phyloP scores from a whole-genome alignment of 768 basidiomycete species.

The Lentinus tigrinus region DNA sequence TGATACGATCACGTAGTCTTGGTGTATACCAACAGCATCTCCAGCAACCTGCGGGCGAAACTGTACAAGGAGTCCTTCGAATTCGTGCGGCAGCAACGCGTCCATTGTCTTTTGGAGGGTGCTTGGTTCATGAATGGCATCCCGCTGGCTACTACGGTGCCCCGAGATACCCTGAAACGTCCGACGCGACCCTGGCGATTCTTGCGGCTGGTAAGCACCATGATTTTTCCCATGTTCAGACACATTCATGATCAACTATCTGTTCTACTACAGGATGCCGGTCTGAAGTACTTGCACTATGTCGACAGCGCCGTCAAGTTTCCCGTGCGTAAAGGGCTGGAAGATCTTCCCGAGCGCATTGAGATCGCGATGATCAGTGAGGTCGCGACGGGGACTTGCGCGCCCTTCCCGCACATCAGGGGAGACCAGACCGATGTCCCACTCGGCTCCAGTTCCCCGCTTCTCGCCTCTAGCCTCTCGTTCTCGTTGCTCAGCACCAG shows the following conservation, averaged over 20 bases:
- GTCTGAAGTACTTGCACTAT: constrained; percentile 79
- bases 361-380: constrained; percentile 80
- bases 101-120: constrained; percentile 84
- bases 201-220: constrained; percentile 66
- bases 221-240: not conserved
- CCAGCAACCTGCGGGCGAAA: constrained; percentile 78
- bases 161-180: constrained; percentile 53
- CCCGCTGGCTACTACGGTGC: constrained; percentile 40
- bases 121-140: constrained; percentile 90
- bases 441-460: constrained; percentile 51
- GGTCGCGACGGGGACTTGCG: constrained; percentile 73
- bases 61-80: constrained; percentile 89
- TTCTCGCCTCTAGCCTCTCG: constrained; percentile 64
- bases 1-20: too few species aligned
- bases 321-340: constrained; percentile 74
- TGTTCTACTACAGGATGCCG: constrained; percentile 57
- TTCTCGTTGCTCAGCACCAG: constrained; percentile 70
- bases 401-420: constrained; percentile 57
- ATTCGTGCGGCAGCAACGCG: constrained; percentile 85
- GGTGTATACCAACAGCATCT: too few species aligned
- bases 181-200: constrained; percentile 79
- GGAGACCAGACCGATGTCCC: constrained; percentile 45
- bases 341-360: constrained; percentile 85
- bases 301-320: constrained; percentile 81
- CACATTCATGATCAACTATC: not conserved